A percentile compares a stretch with the other conserved stretches of the same genome.
phyloP scores from a whole-genome alignment of 768 basidiomycete genomes.

The Butyriboletus loyo region DNA sequence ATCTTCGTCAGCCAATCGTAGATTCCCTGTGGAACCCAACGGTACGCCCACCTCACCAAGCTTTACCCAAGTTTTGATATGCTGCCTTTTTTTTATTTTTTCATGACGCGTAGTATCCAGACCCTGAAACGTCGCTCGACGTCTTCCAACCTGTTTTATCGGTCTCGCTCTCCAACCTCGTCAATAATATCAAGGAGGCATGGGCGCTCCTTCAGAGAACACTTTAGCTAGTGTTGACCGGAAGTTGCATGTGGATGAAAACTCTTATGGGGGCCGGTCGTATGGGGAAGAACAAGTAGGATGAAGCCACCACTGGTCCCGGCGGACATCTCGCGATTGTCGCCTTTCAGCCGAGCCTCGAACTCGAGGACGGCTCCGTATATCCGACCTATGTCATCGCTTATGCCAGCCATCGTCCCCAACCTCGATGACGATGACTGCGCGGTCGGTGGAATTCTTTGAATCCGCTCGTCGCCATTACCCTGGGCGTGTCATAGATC shows the following conservation, averaged over 20 bases:
- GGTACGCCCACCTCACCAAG: background rate
- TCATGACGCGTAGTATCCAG: background rate
- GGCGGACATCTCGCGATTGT: conserved; percentile 19
- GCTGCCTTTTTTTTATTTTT: background rate
- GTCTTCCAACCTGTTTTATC: conserved; percentile 13
- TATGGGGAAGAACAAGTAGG: conserved; percentile 15
- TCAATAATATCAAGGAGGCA: background rate
- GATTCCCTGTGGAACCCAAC: background rate
- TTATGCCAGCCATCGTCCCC: too few relatives aligned
- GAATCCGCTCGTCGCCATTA: background rate
- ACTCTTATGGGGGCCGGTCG: conserved; percentile 13
- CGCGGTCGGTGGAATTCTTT: too few relatives aligned
- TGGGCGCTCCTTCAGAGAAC: background rate
- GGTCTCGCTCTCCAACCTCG: conserved; percentile 8
- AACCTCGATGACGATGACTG: too few relatives aligned
- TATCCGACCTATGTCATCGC: conserved; percentile 10
- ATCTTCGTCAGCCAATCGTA: background rate
- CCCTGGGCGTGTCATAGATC: background rate
- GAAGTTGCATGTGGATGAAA: background rate
- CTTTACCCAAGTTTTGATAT: background rate
- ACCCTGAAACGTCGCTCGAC: conserved; percentile 10
- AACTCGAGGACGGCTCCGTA: conserved; percentile 11
- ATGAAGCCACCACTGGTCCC: background rate
- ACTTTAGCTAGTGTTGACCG: background rate
- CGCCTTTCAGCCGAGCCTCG: conserved; percentile 2